Evolutionary conservation across 2,329 filamentous ascomycete species (phyloP), one percentile per base, ranked within the genome.

Genomic region (Diplodia seriata): DNA sequence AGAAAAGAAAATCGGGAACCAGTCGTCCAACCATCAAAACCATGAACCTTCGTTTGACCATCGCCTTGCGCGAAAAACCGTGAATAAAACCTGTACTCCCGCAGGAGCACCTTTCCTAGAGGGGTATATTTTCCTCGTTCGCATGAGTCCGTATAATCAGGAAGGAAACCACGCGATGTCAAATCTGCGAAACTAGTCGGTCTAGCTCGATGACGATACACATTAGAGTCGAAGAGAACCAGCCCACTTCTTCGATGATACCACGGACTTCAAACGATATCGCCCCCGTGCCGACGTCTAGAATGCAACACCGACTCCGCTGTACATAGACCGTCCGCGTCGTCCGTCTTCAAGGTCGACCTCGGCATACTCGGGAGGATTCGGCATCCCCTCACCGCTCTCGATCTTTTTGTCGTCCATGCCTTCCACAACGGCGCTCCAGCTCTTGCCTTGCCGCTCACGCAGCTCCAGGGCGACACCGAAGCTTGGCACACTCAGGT

Each of bases 11-110:
- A 47, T 47, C 43, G 43, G 43, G n/a, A 50, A 33, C 15, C 40
- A 36, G 23, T 61, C 57, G 29, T 61, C 57, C 57, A 61, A 61
- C 57, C 57, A 61, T 61, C 26, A 29, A 29, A 36, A 61, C 57
- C 57, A 43, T 61, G 29, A 33, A 18, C 40, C 40, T 33, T 61
- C 40, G 40, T 59, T n/a, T 29, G 40, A 43, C 40, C 57, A n/a
- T 33, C 26, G 2, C 38, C 40, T 9, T 49, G 40, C 57, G 26
- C 40, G 11, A 36, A 36, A 36, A 36, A 11, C 11, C 33, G 9
- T 15, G 36, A 20, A 61, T n/a, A 43, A 23, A 49, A 33, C 23
- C 18, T 14, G 14, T 49, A 50, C 57, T 36, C 40, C 40, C 57
- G 47, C 29, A 33, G 57, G 33, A 50, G 47, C 47, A 23, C 40